Evolutionary conservation across 2,329 filamentous ascomycete genomes (phyloP), one percentile per base, ranked within the genome.

Genomic region (Arthroderma uncinatum): DNA sequence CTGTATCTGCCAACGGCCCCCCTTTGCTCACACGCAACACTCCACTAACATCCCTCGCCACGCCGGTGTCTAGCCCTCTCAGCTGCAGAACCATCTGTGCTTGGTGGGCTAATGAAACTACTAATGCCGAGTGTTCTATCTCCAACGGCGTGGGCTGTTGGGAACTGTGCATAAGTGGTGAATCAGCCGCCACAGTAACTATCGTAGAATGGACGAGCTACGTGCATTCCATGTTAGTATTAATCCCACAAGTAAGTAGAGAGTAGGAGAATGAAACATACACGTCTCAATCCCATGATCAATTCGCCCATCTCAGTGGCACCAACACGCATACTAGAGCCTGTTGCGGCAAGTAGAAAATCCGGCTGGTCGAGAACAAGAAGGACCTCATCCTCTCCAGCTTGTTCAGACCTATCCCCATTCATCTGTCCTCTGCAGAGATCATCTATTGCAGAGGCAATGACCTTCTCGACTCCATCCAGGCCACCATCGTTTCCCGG

Each of bases 31-130:
- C 78, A 62, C 90, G 80, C 61, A 96, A 66, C 44, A 95, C 89
- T 2, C 92, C 92, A 72, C 88, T 95, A 33, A 97, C 88, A 71
- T 96, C 92, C 68, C 81, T 85, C 61, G 92, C 91, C n/a, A 84
- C 84, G 0, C 92, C 92, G 0, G 90, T 95, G 66, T 95, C 90
- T 60, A 97, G 71, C 66, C 85, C 79, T 55, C 91, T 78, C 58
- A 93, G 74, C 60, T 87, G 82, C 64, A 95, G 72, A 2, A 92
- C 79, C 61, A 80, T 76, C n/a, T 81, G 74, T 7, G 90, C 88
- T 64, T 82, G 79, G 68, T 96, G 89, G n/a, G 86, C 87, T 61
- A 86, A 72, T 4, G 80, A 81, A 36, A 90, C 76, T 19, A 86
- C 73, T 59, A 95, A 81, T n/a, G 83, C 79, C 1, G 87, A 82